A percentile compares a stretch with the other conserved stretches of the same genome.
Evolutionary conservation across 495 filamentous ascomycete species (phyloP).

Genomic region (Hypoxylon rickii): DNA sequence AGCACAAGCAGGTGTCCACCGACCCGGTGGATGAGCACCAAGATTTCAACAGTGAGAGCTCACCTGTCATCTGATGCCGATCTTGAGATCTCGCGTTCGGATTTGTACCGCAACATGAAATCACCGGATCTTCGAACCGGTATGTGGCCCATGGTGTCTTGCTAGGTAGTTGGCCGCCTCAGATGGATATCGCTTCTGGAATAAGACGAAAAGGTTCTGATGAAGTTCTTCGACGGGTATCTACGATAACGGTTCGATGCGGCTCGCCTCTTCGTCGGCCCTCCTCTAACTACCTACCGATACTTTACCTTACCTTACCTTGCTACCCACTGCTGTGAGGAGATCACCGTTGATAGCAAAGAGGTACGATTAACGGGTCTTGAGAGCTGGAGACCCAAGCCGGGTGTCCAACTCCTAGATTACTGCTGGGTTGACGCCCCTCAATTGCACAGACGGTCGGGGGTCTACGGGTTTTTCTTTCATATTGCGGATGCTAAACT

Average conservation of each 20-base stretch:
- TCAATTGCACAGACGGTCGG: too few species aligned
- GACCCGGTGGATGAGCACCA: neutral
- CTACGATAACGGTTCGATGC: neutral
- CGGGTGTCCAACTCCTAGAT: too few species aligned
- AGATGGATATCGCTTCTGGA: neutral
- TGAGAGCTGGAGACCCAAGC: too few species aligned
- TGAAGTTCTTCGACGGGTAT: too few species aligned
- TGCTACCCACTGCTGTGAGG: neutral
- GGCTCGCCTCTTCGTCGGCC: neutral
- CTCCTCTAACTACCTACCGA: neutral
- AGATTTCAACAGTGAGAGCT: neutral
- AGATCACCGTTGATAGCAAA: too few species aligned
- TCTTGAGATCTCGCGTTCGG: constrained; percentile 1
- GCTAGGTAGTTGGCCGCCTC: neutral
- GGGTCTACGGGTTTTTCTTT: too few species aligned
- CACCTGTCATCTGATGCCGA: neutral
- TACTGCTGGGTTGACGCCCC: too few species aligned
- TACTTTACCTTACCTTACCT: neutral
- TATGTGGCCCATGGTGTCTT: neutral
- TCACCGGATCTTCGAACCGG: neutral
- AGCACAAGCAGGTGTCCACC: neutral
- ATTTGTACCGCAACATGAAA: neutral
- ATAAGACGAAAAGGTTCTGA: neutral
- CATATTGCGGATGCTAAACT: too few species aligned
- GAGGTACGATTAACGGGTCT: too few species aligned